Conservation (phyloP, 768 basidiomycete species). For the Cystobasidiopsis lactophilus region DNA sequence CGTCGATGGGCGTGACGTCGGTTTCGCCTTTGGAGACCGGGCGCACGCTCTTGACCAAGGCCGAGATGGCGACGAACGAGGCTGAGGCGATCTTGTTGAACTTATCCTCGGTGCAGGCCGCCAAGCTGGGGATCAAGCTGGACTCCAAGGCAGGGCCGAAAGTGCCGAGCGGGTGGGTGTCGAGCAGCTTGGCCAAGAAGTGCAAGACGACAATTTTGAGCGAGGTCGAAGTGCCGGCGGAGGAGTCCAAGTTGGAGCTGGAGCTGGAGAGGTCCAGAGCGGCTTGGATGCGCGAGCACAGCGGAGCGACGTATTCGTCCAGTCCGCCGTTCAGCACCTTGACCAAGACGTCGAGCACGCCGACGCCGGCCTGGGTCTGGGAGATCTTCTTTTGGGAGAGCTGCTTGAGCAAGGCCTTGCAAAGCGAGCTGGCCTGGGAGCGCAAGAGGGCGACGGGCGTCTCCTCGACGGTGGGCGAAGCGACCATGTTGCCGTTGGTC, state of each 20-base stretch:
- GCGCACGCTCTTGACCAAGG: conserved; percentile 51
- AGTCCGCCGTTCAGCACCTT: conserved; percentile 65
- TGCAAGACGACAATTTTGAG: conserved; percentile 64
- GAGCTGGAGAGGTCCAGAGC: conserved; percentile 18
- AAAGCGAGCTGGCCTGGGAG: conserved; percentile 50
- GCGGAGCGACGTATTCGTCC: conserved; percentile 40
- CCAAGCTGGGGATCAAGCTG: conserved; percentile 47
- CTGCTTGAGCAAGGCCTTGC: conserved; percentile 65
- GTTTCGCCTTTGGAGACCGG: conserved; percentile 33
- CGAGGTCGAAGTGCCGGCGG: conserved; percentile 45
- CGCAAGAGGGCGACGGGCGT: conserved; percentile 50
- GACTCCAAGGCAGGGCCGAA: conserved; percentile 38
- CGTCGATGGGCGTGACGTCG: conserved; percentile 15
- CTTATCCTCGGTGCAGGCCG: conserved; percentile 52
- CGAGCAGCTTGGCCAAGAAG: conserved; percentile 68
- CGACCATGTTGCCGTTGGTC: conserved; percentile 21
- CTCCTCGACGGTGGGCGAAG: not conserved
- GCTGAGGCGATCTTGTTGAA: conserved; percentile 76
- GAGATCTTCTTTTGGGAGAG: conserved; percentile 58
- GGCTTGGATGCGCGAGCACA: conserved; percentile 30
- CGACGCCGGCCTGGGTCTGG: conserved; percentile 69
- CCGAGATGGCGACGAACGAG: conserved; percentile 65
- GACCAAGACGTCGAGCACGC: conserved; percentile 49
- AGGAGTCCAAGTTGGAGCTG: conserved; percentile 16
- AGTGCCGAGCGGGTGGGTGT: conserved; percentile 39